Evolutionary conservation across 306 rosid species (phyloP).

Genomic region (Dryas drummondii): DNA sequence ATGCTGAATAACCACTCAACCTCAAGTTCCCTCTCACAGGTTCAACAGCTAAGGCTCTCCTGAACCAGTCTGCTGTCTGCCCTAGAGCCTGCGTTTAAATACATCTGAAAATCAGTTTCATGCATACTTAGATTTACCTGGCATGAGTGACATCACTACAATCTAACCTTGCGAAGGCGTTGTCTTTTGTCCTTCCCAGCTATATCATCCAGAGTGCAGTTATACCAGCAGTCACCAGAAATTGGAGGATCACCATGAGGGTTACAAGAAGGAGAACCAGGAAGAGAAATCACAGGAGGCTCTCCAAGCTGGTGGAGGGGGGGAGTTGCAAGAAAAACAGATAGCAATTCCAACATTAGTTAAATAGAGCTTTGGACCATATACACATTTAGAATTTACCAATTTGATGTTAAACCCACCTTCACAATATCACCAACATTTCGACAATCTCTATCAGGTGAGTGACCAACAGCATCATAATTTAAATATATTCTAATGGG

Average conservation of each 20-base stretch:
- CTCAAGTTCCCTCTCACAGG: conserved; percentile 94
- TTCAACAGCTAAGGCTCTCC: conserved; percentile 88
- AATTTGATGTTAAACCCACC: conserved; percentile 45
- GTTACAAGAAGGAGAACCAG: conserved; percentile 71
- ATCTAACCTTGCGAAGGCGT: conserved; percentile 81
- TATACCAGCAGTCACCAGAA: conserved; percentile 96
- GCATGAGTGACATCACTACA: not conserved
- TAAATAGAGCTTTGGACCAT: not conserved
- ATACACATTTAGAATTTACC: conserved; percentile 7
- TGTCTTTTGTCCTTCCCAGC: conserved; percentile 79
- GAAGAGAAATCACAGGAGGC: conserved; percentile 58
- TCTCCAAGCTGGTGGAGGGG: conserved; percentile 73
- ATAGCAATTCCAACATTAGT: conserved; percentile 19
- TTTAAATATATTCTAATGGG: conserved; percentile 93
- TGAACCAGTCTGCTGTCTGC: conserved; percentile 95
- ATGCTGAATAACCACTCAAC: conserved; percentile 97
- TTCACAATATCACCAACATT: conserved; percentile 76
- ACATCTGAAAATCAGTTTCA: conserved; percentile 29
- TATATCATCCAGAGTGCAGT: conserved; percentile 89
- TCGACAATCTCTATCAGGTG: conserved; percentile 87
- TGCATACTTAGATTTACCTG: not conserved
- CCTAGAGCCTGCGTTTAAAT: conserved; percentile 73
- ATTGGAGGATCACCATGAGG: conserved; percentile 76
- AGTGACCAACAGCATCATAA: conserved; percentile 98
- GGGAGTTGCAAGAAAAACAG: conserved; percentile 16